phyloP scores from a whole-genome alignment of 345 rosid species.

The Eucalyptus erythrocorys region DNA sequence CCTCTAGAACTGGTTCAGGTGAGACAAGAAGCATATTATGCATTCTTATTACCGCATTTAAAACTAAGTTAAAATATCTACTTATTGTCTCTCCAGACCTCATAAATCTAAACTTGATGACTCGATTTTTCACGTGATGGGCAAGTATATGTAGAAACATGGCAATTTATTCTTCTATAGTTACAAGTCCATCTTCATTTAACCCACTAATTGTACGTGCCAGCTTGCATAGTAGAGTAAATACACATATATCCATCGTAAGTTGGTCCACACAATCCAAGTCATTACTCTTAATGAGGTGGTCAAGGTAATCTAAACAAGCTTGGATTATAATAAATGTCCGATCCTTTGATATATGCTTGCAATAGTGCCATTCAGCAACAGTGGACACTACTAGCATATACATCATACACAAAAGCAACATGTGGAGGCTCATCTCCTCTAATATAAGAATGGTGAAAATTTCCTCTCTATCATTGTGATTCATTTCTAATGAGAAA shows the following conservation, averaged over 20 bases:
- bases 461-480: too few relatives aligned
- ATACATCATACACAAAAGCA: too few relatives aligned
- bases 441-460: too few relatives aligned
- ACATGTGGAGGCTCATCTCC: too few relatives aligned
- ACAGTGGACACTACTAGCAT: too few relatives aligned
- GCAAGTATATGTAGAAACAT: not conserved
- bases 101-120: not conserved
- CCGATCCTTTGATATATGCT: too few relatives aligned
- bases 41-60: not conserved
- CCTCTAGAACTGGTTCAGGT: not conserved
- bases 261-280: not conserved
- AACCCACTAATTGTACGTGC: not conserved
- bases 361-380: too few relatives aligned
- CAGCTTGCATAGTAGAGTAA: not conserved
- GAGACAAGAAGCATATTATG: not conserved
- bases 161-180: not conserved
- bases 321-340: too few relatives aligned
- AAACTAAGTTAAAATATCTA: not conserved
- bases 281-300: not conserved
- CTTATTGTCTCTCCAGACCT: not conserved
- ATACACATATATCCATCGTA: not conserved
- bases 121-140: too few relatives aligned
- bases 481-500: too few relatives aligned
- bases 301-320: too few relatives aligned
- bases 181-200: not conserved